Percentiles rank a stretch among this genome's conserved stretches.
phyloP scores from a whole-genome alignment of 129 eudicot species.

The Heracleum sosnowskyi region DNA sequence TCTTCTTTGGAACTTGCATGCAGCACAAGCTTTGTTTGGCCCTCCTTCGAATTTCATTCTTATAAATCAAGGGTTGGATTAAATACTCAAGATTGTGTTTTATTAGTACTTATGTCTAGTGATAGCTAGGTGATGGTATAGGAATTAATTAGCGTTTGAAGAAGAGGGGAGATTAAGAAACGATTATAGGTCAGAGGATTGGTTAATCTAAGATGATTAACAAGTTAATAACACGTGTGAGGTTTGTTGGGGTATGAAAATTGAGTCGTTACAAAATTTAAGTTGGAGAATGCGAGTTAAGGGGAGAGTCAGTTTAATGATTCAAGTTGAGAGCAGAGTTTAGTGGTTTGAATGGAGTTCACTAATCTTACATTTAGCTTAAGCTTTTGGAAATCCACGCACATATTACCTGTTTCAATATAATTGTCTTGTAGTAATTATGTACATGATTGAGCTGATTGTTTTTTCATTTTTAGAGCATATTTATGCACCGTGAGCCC shows the following conservation, averaged over 20 bases:
- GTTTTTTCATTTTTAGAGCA: too few relatives aligned
- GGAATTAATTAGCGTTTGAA: not conserved
- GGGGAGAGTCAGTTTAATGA: not conserved
- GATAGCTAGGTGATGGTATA: not conserved
- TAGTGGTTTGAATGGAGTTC: too few relatives aligned
- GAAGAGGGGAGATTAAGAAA: not conserved
- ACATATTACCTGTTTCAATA: too few relatives aligned
- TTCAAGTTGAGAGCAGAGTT: not conserved
- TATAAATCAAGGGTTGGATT: not conserved
- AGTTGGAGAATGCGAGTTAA: constrained; percentile 5
- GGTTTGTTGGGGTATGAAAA: constrained; percentile 6
- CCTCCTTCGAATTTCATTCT: constrained; percentile 57
- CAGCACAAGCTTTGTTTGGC: constrained; percentile 69
- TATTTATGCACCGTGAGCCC: too few relatives aligned
- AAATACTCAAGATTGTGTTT: not conserved
- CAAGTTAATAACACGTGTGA: constrained; percentile 10
- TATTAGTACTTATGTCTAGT: not conserved
- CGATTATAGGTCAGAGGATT: not conserved
- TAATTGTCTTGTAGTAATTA: too few relatives aligned
- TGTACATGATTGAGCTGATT: too few relatives aligned
- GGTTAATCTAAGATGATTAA: not conserved
- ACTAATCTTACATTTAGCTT: too few relatives aligned
- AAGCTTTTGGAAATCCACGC: too few relatives aligned
- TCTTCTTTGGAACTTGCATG: constrained; percentile 68
- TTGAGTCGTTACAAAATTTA: not conserved